phyloP scores from a whole-genome alignment of 257 asterid genomes.

The Lycium ferocissimum region DNA sequence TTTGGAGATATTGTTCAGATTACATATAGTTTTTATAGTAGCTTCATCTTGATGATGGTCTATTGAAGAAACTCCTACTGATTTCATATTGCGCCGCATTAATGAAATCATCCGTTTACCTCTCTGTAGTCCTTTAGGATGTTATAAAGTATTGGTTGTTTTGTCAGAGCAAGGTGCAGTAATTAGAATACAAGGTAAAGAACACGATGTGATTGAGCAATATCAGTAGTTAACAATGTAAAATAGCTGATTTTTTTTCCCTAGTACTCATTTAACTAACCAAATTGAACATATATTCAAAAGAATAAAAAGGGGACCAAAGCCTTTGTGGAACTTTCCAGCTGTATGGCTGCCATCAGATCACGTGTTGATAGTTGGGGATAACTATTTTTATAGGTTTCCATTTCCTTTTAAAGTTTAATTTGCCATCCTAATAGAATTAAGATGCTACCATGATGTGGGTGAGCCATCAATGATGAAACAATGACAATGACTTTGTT shows the following conservation, averaged over 20 bases:
- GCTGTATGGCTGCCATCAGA: conserved; percentile 22
- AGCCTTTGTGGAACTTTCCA: background rate
- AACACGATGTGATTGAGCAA: background rate
- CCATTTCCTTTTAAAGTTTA: conserved; percentile 5
- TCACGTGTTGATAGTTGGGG: conserved; percentile 23
- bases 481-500: background rate
- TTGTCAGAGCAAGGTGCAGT: background rate
- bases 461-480: background rate
- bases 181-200: background rate
- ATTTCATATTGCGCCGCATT: conserved; percentile 15
- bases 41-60: conserved; percentile 13
- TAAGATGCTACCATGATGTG: conserved; percentile 21
- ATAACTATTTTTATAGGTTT: background rate
- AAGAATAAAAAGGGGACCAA: conserved; percentile 5
- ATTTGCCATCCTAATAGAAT: conserved; percentile 14
- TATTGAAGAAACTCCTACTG: background rate
- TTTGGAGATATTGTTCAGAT: conserved; percentile 16
- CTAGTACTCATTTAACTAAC: background rate
- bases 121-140: background rate
- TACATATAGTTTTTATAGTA: background rate
- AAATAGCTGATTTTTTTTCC: background rate
- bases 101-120: conserved; percentile 8
- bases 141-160: conserved; percentile 12
- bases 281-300: background rate
- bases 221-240: background rate